These are phyloP conservation scores for Coemansia sp. DNA, from an alignment of 192 early-diverging fungal genomes.

Conservation along the genomic window DNA sequence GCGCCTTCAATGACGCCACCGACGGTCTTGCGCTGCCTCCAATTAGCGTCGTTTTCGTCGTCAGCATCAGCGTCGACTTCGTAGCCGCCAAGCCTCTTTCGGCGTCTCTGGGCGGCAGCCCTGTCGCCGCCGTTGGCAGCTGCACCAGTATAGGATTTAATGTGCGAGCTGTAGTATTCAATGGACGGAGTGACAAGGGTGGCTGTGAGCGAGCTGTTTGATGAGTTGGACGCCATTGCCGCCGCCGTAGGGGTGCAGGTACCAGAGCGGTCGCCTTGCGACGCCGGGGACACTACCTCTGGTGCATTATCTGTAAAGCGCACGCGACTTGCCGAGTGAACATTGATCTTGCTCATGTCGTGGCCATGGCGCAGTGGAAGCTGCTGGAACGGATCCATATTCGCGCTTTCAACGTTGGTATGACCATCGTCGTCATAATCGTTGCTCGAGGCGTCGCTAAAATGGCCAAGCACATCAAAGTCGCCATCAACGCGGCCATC, in stretches of 20 bases:
- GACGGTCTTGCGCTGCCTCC: conserved; percentile 10
- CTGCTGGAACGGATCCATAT: not conserved
- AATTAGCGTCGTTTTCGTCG: conserved; percentile 39
- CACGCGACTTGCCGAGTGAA: conserved; percentile 23
- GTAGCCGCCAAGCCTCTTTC: conserved; percentile 7
- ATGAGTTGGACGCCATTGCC: conserved; percentile 19
- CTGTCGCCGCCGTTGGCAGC: not conserved
- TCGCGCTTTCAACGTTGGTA: not conserved
- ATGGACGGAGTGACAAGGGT: conserved; percentile 50
- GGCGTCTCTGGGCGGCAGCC: not conserved
- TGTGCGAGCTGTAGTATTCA: conserved; percentile 47
- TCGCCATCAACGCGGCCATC: conserved; percentile 29
- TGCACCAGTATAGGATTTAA: conserved; percentile 10
- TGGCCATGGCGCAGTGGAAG: not conserved
- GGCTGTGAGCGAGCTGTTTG: conserved; percentile 54
- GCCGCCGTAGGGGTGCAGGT: conserved; percentile 2
- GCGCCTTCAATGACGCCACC: not conserved
- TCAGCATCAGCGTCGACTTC: conserved; percentile 40
- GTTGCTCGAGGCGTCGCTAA: conserved; percentile 32
- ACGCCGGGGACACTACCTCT: conserved; percentile 9
- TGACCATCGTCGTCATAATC: conserved; percentile 7
- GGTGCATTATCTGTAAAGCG: conserved; percentile 19
- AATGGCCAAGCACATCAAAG: conserved; percentile 37
- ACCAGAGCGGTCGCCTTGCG: conserved; percentile 20
- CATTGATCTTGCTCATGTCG: conserved; percentile 2